Percentiles rank a stretch among this genome's conserved stretches.
Conservation (phyloP, 805 yeast genomes). For the Monosporozyma siamensis region DNA sequence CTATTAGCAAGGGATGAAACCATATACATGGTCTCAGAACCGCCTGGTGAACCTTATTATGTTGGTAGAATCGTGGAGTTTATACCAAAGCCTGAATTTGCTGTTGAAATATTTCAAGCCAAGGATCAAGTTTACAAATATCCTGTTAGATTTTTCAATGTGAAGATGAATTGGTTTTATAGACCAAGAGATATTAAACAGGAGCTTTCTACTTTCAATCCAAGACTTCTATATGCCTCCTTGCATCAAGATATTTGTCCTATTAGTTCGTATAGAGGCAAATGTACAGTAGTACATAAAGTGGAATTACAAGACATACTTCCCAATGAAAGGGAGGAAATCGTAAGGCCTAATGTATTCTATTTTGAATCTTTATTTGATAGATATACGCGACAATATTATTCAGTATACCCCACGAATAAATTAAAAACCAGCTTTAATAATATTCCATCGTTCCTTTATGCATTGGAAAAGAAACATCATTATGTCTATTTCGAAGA, state of each 20-base stretch:
- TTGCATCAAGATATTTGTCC: conserved; percentile 84
- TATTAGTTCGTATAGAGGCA: conserved; percentile 62
- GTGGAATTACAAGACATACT: conserved; percentile 47
- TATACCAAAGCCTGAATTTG: conserved; percentile 26
- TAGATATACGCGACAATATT: conserved; percentile 73
- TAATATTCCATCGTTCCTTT: conserved; percentile 39
- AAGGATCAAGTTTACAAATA: conserved; percentile 18
- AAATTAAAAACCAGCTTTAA: conserved; percentile 47
- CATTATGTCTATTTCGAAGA: conserved; percentile 67
- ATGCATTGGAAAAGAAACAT: conserved; percentile 57
- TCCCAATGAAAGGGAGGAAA: conserved; percentile 38
- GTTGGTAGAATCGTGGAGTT: conserved; percentile 80
- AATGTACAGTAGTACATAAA: conserved; percentile 58
- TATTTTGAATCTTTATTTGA: conserved; percentile 83
- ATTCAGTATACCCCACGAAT: conserved; percentile 63
- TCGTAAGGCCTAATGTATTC: conserved; percentile 55
- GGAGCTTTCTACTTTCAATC: conserved; percentile 41
- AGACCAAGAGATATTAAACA: conserved; percentile 78
- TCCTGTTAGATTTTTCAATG: conserved; percentile 44
- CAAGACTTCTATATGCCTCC: conserved; percentile 72
- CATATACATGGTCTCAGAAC: conserved; percentile 80
- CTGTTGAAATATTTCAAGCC: conserved; percentile 10
- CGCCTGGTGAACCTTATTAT: conserved; percentile 90
- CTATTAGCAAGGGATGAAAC: conserved; percentile 38
- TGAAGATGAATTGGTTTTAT: conserved; percentile 84